Conservation (phyloP, 257 asterid species). For the Agastache rugosa region DNA sequence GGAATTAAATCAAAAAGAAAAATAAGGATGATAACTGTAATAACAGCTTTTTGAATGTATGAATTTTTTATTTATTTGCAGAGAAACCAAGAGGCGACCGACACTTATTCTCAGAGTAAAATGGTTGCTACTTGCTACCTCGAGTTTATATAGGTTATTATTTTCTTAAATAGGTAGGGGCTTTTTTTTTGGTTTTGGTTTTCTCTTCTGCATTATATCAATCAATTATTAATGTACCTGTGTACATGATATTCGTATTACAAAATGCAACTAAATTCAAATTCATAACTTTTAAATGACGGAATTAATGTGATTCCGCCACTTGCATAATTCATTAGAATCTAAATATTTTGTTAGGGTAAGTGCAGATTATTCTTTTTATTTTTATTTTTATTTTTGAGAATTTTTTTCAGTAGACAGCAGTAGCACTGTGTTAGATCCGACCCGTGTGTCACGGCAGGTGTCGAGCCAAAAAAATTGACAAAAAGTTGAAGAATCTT, state of each 20-base stretch:
- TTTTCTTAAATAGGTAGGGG: neutral
- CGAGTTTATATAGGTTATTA: constrained; percentile 27
- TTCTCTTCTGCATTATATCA: neutral
- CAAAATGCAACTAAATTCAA: neutral
- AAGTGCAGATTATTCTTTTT: too few relatives aligned
- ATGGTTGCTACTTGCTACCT: neutral
- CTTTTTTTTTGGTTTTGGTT: neutral
- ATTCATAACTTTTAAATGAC: neutral
- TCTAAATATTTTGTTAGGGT: too few relatives aligned
- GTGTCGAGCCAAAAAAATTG: neutral
- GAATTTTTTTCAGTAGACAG: too few relatives aligned
- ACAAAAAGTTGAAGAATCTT: constrained; percentile 32
- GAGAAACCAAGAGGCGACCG: constrained; percentile 43
- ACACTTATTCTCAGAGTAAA: constrained; percentile 43
- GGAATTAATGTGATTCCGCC: neutral
- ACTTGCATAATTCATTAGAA: too few relatives aligned
- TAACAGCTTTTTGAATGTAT: constrained; percentile 40
- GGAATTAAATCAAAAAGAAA: neutral
- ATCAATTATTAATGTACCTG: neutral
- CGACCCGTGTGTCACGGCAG: constrained; percentile 12
- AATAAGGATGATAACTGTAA: constrained; percentile 23
- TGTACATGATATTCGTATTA: neutral
- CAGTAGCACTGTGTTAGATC: neutral
- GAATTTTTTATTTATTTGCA: constrained; percentile 5
- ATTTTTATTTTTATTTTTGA: too few relatives aligned